Conservation (phyloP, 257 asterid genomes). For the Ocimum tenuiflorum region DNA sequence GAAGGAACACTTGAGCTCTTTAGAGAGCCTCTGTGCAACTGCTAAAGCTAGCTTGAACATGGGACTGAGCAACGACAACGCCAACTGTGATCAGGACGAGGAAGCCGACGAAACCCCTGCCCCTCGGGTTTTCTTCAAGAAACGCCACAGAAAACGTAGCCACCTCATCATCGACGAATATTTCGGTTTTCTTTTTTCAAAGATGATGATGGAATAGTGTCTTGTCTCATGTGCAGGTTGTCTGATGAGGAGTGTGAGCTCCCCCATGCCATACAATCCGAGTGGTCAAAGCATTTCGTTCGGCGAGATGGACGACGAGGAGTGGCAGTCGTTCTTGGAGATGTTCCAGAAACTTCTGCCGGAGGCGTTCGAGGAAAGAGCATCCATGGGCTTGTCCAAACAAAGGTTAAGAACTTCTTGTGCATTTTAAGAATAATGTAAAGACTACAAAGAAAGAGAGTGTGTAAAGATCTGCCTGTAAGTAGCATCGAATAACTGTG, state of each 20-base stretch:
- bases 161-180: conserved; percentile 35
- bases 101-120: conserved; percentile 32
- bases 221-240: conserved; percentile 9
- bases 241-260: conserved; percentile 75
- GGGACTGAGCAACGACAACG: conserved; percentile 17
- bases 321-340: conserved; percentile 63
- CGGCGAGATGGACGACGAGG: conserved; percentile 57
- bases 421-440: conserved; percentile 46
- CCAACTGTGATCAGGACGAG: conserved; percentile 9
- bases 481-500: conserved; percentile 17
- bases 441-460: neutral
- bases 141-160: conserved; percentile 29
- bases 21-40: conserved; percentile 60
- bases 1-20: conserved; percentile 56
- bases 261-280: conserved; percentile 37
- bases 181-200: too few species aligned
- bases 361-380: conserved; percentile 59
- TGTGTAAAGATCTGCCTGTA: conserved; percentile 1
- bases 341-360: conserved; percentile 49
- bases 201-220: too few species aligned
- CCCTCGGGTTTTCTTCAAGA: conserved; percentile 9
- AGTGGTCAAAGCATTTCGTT: conserved; percentile 54
- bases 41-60: conserved; percentile 42
- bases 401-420: conserved; percentile 84
- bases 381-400: conserved; percentile 58